These are phyloP conservation scores for Teunomyces lycoperdinae DNA, from an alignment of 805 yeast species.

Conservation along the genomic window DNA sequence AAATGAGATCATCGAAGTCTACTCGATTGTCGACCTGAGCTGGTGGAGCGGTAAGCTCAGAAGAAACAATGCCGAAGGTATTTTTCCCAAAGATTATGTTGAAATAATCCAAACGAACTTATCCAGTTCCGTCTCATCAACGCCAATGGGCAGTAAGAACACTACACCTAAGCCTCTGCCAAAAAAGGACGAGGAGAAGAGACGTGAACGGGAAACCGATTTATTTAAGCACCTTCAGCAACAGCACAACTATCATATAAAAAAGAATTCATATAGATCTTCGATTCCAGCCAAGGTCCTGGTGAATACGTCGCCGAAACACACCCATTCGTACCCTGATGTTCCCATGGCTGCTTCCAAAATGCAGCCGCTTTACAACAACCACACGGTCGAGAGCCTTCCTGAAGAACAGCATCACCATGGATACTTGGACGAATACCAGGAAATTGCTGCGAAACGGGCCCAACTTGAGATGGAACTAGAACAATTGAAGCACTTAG, in stretches of 20 bases:
- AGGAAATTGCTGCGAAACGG: slow-evolving; percentile 32
- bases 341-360: slow-evolving; percentile 8
- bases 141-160: slow-evolving; percentile 11
- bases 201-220: slow-evolving; percentile 29
- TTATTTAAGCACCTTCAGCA: slow-evolving; percentile 28
- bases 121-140: slow-evolving; percentile 17
- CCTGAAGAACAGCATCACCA: slow-evolving; percentile 18
- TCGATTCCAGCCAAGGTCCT: background rate
- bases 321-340: slow-evolving; percentile 19
- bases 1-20: slow-evolving; percentile 87
- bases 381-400: slow-evolving; percentile 26
- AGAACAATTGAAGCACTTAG: slow-evolving; percentile 30
- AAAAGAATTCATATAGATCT: slow-evolving; percentile 11
- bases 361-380: slow-evolving; percentile 14
- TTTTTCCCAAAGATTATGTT: slow-evolving; percentile 86
- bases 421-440: slow-evolving; percentile 16
- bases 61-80: slow-evolving; percentile 79
- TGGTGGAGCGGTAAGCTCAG: slow-evolving; percentile 88
- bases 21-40: slow-evolving; percentile 75
- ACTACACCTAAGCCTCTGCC: slow-evolving; percentile 14
- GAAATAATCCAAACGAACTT: slow-evolving; percentile 40
- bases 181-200: slow-evolving; percentile 3
- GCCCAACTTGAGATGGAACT: slow-evolving; percentile 41
- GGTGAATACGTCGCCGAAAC: background rate
- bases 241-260: slow-evolving; percentile 28